Base-by-base conservation (phyloP, 306 rosid species). In the Dryas alaskensis region DNA sequence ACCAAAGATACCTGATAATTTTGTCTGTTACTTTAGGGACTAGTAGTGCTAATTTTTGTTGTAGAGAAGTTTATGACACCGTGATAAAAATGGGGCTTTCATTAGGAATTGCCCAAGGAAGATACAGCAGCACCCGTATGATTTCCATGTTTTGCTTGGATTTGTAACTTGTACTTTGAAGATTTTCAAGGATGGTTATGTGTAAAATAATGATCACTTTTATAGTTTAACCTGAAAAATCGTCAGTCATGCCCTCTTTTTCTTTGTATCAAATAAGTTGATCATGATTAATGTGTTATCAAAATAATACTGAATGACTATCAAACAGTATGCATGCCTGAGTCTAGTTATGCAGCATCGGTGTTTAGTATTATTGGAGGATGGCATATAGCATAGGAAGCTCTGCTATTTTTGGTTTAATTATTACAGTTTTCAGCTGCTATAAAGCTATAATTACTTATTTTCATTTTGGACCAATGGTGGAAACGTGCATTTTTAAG, bases 211-310 rank as follows among this genome's bases (percentile, higher is more conserved):
- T 31, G 37, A 31, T 31, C 37, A 31, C 37, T 1, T 31, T 31
- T 31, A 31, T 31, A 31, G 37, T 31, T 31, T 31, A 31, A 31
- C 37, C 37, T 31, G 37, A 1, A 31, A 31, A 31, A 31, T 31
- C 37, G 3, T 31, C 37, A 1, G 37, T 31, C 37, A 31, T 31
- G 37, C 37, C 6, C 12, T 58, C 8, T 10, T 61, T 63, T 63
- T 44, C 43, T 51, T 40, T 69, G 51, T 11, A 53, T 17, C 52
- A 53, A 12, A 13, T 25, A 53, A 70, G 0, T 42, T 22, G 27
- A 52, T 70, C 64, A 70, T 25, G 14, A 48, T 40, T 53, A 8
- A 70, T 54, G 63, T 17, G 62, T 46, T 37, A 40, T 70, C 48
- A 54, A 39, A 70, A 10, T 70, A 40, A 40, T 53, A 11, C 12